Evolutionary conservation across 1,284 basidiomycete species (phyloP).

Genomic region (Laetiporus sulphureus): DNA sequence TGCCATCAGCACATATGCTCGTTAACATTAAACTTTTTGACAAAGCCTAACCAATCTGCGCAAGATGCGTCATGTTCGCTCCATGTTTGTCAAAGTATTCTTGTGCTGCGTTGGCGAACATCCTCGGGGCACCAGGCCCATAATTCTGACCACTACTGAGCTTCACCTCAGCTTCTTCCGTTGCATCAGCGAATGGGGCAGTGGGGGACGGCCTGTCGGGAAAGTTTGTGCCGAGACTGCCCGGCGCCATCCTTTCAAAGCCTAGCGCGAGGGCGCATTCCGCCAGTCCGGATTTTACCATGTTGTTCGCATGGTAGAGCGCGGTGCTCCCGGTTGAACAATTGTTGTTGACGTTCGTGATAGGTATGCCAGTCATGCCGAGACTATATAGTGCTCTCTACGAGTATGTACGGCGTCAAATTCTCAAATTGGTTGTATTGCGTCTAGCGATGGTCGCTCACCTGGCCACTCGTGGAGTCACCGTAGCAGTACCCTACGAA

Average conservation of each 20-base stretch:
- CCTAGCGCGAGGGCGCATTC: conserved; percentile 81
- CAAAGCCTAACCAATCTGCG: conserved; percentile 57
- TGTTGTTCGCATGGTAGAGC: conserved; percentile 61
- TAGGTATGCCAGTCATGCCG: conserved; percentile 80
- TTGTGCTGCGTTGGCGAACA: conserved; percentile 75
- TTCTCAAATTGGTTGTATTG: too few relatives aligned
- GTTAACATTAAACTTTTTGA: too few relatives aligned
- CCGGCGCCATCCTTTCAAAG: conserved; percentile 84
- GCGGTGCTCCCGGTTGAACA: conserved; percentile 77
- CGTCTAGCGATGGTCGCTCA: conserved; percentile 18
- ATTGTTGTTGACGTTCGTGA: conserved; percentile 85
- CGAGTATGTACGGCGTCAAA: neutral
- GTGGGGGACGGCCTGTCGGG: conserved; percentile 64
- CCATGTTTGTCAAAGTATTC: conserved; percentile 79
- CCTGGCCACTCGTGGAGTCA: conserved; percentile 79
- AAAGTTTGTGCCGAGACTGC: conserved; percentile 67
- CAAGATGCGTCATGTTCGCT: conserved; percentile 61
- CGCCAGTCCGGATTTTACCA: conserved; percentile 62
- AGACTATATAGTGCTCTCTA: conserved; percentile 80
- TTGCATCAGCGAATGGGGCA: conserved; percentile 36
- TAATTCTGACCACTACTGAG: conserved; percentile 50
- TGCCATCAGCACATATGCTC: too few relatives aligned
- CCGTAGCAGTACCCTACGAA: conserved; percentile 79
- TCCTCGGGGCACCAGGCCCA: conserved; percentile 65
- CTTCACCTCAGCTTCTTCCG: conserved; percentile 46